Evolutionary conservation across 495 filamentous ascomycete species (phyloP).

Genomic region (Penicillium malachiteum): DNA sequence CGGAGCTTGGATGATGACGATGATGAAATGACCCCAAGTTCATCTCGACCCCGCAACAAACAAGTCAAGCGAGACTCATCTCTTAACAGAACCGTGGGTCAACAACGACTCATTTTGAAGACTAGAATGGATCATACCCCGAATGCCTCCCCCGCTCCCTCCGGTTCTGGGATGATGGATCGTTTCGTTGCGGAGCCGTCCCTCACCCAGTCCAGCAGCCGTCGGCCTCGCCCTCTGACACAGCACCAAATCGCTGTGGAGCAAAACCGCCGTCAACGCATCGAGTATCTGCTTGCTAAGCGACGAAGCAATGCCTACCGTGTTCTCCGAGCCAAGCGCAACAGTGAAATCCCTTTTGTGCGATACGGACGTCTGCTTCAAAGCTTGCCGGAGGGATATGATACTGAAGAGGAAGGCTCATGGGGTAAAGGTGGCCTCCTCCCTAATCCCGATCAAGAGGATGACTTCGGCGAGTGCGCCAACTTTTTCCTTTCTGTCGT

Average conservation of each 20-base stretch:
- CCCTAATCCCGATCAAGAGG: conserved; percentile 61
- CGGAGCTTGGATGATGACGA: conserved; percentile 37
- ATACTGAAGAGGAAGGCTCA: conserved; percentile 66
- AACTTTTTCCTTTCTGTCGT: conserved; percentile 69
- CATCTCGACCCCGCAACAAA: conserved; percentile 36
- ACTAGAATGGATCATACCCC: conserved; percentile 49
- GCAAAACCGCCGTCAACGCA: conserved; percentile 79
- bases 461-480: conserved; percentile 79
- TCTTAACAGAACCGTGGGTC: conserved; percentile 33
- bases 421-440: conserved; percentile 67
- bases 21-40: conserved; percentile 38
- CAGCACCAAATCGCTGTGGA: conserved; percentile 93
- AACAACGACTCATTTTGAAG: conserved; percentile 50
- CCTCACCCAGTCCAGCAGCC: conserved; percentile 33
- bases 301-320: conserved; percentile 61
- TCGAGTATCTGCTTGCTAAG: conserved; percentile 82
- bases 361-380: conserved; percentile 68
- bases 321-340: conserved; percentile 57
- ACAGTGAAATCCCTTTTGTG: conserved; percentile 59
- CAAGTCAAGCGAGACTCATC: conserved; percentile 39
- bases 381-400: conserved; percentile 67
- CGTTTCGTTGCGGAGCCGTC: conserved; percentile 45
- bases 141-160: conserved; percentile 50
- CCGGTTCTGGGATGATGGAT: conserved; percentile 49
- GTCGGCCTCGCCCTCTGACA: conserved; percentile 80